phyloP scores from a whole-genome alignment of 192 early-diverging fungal genomes.

The Entrophospora sp. region DNA sequence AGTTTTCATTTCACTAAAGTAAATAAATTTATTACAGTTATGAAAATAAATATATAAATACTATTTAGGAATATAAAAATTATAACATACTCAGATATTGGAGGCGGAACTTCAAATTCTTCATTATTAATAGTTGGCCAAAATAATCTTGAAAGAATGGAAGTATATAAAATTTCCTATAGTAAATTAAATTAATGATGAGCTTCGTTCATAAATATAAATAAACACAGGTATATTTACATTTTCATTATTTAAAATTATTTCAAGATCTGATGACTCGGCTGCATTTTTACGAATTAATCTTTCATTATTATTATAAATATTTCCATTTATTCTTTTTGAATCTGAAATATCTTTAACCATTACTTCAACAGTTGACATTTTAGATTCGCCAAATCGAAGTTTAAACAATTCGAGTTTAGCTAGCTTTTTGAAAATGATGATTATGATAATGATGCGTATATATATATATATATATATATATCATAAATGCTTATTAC shows the following conservation, averaged over 20 bases:
- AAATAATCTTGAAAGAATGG: constrained; percentile 55
- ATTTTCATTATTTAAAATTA: too few species aligned
- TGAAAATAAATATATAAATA: neutral
- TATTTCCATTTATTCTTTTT: constrained; percentile 39
- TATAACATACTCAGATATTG: constrained; percentile 26
- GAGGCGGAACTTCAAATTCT: constrained; percentile 31
- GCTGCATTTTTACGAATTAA: too few species aligned
- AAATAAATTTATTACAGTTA: neutral
- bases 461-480: neutral
- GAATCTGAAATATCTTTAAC: constrained; percentile 71
- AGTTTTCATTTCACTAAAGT: constrained; percentile 25
- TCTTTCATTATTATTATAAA: too few species aligned
- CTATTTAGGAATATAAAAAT: neutral
- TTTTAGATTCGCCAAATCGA: constrained; percentile 52
- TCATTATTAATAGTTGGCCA: constrained; percentile 43
- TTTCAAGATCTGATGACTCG: too few species aligned
- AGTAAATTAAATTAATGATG: neutral
- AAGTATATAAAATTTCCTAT: constrained; percentile 32
- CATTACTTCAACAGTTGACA: constrained; percentile 72
- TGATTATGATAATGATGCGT: neutral
- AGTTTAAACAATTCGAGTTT: constrained; percentile 70
- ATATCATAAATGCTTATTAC: too few species aligned
- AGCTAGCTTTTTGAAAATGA: too few species aligned
- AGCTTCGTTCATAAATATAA: too few species aligned
- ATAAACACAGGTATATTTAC: too few species aligned